Base-by-base conservation (phyloP, 2,329 filamentous ascomycete genomes). In the Colletotrichum australisinense region DNA sequence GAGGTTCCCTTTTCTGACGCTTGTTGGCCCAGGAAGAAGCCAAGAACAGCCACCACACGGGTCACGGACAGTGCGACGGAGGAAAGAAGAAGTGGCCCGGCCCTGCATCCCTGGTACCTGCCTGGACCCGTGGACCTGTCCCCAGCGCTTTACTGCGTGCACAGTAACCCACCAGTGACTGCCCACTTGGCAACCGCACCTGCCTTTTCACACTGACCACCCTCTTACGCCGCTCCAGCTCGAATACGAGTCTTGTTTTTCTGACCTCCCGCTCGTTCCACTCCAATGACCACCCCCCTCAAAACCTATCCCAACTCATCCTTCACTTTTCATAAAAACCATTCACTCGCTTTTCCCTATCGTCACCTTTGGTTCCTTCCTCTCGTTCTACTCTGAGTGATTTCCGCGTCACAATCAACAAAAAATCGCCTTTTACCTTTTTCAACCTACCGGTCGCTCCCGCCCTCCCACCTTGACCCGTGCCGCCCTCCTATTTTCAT, bases 221-320 rank as follows among this genome's bases (percentile, higher is more conserved):
- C 52, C 59, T 16, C 42, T 42, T 19, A 26, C n/a, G 11, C n/a
- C n/a, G 19, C 63, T 52, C 53, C 19, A 6, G 35, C 26, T 26
- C 69, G 57, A 69, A 72, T 69, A 72, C 65, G 53, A 56, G 49
- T 69, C 69, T 69, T 72, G 69, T 72, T 72, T 72, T 69, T 46
- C 65, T 72, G 65, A 14, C 57, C 64, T 58, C 65, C 69, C 69
- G 58, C 69, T 16, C 58, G 38, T 58, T 69, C 69, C 65, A 62
- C 58, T 42, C 38, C 38, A 42, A 42, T 19, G 38, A 53, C 56
- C 68, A 32, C 26, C 42, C 49, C 52, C 32, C 42, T 49, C 42
- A 49, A 46, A 46, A 46, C 65, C 28, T 60, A 55, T 28, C 63
- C 28, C 65, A 59, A 59, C 65, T 32, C 26, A 63, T 63, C 69